Base-by-base conservation (phyloP, 2,329 filamentous ascomycete genomes). In the Monilinia laxa region DNA sequence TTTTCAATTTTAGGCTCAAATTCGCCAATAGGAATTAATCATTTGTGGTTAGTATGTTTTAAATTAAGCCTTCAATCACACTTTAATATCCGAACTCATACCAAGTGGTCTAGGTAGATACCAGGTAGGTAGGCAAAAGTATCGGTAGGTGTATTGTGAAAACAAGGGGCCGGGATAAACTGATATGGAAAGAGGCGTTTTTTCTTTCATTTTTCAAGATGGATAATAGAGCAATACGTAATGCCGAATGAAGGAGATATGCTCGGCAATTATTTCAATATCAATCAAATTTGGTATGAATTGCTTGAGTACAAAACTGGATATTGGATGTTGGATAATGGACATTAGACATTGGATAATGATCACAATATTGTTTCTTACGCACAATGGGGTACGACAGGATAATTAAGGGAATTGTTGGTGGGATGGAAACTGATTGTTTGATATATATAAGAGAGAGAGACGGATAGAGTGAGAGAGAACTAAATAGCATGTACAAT, bases 1-100 rank as follows among this genome's bases (percentile, higher is more conserved):
- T 63, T 63, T 49, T 54, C 60, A 42, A 31, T 64, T 35, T 35
- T 55, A 64, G 49, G 28, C 60, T 45, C 20, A n/a, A 3, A 35
- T n/a, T 7, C n/a, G 18, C 62, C 62, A 64, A 64, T 64, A 42
- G 12, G 11, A 35, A 55, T 23, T n/a, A 4, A 23, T 23, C 5
- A 35, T 56, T 20, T 7, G 18, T 10, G 4, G 28, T 20, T 64
- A 64, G 62, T 38, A 25, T 64, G 62, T 64, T 64, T 56, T 10
- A 10, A 62, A 38, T 31, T 51, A 40, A 52, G 59, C 31, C 59
- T 40, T 51, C 35, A 35, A 35, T 52, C 31, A 53, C 16, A 38
- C 6, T 62, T 52, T 52, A 62, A 40, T 53, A 40, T 62, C 31
- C 45, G 42, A 45, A 59, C 35, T 35, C 20, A 59, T 49, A 35